Evolutionary conservation across 306 rosid genomes (phyloP), one percentile per base, ranked within the genome.

Genomic region (Quercus berberidifolia): DNA sequence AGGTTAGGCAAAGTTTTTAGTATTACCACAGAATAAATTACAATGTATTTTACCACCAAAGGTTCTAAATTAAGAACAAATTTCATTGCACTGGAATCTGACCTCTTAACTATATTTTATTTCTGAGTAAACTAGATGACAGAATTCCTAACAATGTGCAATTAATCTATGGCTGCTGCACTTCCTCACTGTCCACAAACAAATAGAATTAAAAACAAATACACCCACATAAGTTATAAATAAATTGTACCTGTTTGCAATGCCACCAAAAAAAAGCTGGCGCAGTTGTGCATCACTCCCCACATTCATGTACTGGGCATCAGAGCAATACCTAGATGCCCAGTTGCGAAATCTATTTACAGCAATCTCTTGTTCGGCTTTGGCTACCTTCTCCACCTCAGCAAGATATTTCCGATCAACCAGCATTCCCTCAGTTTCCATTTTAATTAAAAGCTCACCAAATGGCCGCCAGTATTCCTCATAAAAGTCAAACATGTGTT

Each of bases 401-500:
- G 89, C 87, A 55, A 94, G 93, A 92, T 92, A 90, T 54, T 80
- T 85, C 35, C 97, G 90, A 84, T 92, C 97, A 86, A 94, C 98
- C 72, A 92, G 86, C 97, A 94, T 92, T 71, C 98, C 98, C 87
- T 92, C 97, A 71, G 95, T 86, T 84, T 94, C 98, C 98, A 94
- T 94, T 84, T 35, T 81, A 64, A 88, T 93, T 68, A 94, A 91
- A 87, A 94, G 80, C 79, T 91, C 97, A 19, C 98, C 98, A 86
- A 94, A 94, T 73, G 98, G 97, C 56, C 64, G 85, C 98, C 98
- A 94, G 84, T 88, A 94, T 85, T 86, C 80, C 69, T 91, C 86
- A 73, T 94, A 94, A 87, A 94, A 94, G 81, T 91, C 87, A 80
- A 86, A 88, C 97, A 94, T 91, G 73, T 89, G 81, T 84, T 86